A percentile compares a stretch with the other conserved stretches of the same genome.
Conservation (phyloP, 2,329 filamentous ascomycete species). For the Exophiala viscosa region DNA sequence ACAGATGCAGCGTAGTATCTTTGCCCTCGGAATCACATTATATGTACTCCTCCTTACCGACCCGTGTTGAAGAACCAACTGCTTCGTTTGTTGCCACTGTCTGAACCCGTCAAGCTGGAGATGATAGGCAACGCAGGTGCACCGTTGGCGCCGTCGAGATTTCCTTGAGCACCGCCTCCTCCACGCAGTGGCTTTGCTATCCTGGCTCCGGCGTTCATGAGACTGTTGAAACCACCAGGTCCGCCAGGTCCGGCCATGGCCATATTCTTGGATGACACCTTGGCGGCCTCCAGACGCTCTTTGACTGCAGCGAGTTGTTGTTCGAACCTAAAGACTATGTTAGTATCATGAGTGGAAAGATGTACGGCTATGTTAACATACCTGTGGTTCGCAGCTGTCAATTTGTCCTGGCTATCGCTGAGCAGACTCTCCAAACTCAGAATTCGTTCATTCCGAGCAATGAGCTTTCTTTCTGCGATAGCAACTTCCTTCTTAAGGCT, state of each 20-base stretch:
- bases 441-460: constrained; percentile 94
- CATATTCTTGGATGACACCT: constrained; percentile 85
- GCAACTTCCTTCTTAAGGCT: constrained; percentile 98
- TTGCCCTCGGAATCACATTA: background rate
- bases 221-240: constrained; percentile 52
- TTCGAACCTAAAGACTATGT: constrained; percentile 70
- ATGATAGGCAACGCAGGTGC: constrained; percentile 33
- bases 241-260: constrained; percentile 54
- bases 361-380: constrained; percentile 49
- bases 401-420: constrained; percentile 96
- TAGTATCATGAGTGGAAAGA: constrained; percentile 7
- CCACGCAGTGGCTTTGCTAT: constrained; percentile 65
- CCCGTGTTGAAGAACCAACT: constrained; percentile 48
- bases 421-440: constrained; percentile 86
- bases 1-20: too few relatives aligned
- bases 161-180: constrained; percentile 39
- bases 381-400: constrained; percentile 96
- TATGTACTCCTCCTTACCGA: constrained; percentile 7
- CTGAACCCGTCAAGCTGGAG: constrained; percentile 62
- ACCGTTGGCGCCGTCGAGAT: constrained; percentile 33
- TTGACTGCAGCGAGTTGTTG: constrained; percentile 95
- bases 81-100: constrained; percentile 65
- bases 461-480: constrained; percentile 94
- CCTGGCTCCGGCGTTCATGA: constrained; percentile 42
- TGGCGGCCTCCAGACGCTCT: constrained; percentile 93